Evolutionary conservation across 192 early-diverging fungal genomes (phyloP), one percentile per base, ranked within the genome.

Genomic region (Backusella sp.): DNA sequence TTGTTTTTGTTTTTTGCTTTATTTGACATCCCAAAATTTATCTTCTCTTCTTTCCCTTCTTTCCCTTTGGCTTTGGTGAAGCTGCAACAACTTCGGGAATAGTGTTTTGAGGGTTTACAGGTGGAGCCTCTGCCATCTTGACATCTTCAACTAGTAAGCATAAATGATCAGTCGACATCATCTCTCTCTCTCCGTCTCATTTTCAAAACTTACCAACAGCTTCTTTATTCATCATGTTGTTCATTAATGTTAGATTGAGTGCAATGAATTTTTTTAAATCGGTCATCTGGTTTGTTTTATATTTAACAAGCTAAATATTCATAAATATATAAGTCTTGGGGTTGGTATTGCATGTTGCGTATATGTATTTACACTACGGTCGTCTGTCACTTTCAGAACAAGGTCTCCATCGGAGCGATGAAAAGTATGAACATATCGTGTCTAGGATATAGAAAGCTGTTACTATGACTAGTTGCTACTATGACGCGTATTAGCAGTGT

Each of bases 191-290:
- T 49, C 46, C 19, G 5, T 49, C 66, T 14, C 14, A 35, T n/a
- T 21, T n/a, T 21, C 8, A 17, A 75, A 72, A 66, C 75, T 70
- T 81, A 76, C 72, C 75, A 26, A 34, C 49, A 28, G 70, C 30
- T 0, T 66, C 70, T 21, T 72, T 81, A 74, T 90, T 87, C 71
- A 90, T 90, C 92, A 94, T 94, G 81, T 89, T 87, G 19, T 70
- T 73, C 91, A 94, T 91, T 77, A 94, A 75, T 8, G 82, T 84
- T 1, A 81, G 69, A 77, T 92, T 94, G 39, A 94, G 76, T 4
- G 84, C 79, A 69, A 92, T 91, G 78, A 94, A 91, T 77, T 91
- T 93, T 73, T 89, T 88, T 56, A 94, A 78, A 77, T 94, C 93
- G 44, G 84, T 85, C 65, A 86, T 77, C 71, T 89, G 86, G 75